Conservation (phyloP, 129 eudicot species). For the Heracleum sosnowskyi region DNA sequence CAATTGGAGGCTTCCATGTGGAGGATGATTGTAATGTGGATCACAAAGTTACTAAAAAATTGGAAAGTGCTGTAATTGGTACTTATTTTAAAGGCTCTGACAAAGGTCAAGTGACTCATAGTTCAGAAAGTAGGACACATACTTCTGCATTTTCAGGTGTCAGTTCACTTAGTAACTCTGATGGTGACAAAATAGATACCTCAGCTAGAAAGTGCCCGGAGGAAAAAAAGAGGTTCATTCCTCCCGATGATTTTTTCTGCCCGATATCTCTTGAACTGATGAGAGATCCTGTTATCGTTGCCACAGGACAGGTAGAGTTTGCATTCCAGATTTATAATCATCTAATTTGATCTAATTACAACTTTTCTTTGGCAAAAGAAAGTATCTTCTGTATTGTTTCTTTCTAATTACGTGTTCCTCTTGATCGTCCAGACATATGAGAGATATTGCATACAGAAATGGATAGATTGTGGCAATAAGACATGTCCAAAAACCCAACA, state of each 20-base stretch:
- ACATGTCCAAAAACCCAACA: constrained; percentile 39
- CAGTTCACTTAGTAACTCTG: neutral
- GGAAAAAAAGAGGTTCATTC: constrained; percentile 15
- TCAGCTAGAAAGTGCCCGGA: neutral
- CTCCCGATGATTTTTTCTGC: constrained; percentile 33
- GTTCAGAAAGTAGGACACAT: neutral
- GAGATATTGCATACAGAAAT: constrained; percentile 35
- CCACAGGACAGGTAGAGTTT: constrained; percentile 32
- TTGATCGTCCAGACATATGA: constrained; percentile 27
- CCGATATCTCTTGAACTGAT: constrained; percentile 39
- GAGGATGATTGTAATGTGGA: constrained; percentile 25
- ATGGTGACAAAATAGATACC: neutral
- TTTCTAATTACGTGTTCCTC: neutral
- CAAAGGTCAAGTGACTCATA: neutral
- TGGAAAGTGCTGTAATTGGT: neutral
- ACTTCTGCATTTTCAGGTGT: constrained; percentile 11
- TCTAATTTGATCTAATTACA: neutral
- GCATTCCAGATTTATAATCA: neutral
- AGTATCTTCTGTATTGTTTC: neutral
- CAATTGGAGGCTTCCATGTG: constrained; percentile 22
- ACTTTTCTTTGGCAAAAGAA: neutral
- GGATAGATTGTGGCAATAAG: constrained; percentile 39
- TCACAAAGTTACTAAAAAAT: constrained; percentile 12
- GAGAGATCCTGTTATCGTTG: constrained; percentile 39
- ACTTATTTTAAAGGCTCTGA: constrained; percentile 4